A percentile compares a stretch with the other conserved stretches of the same genome.
Evolutionary conservation across 306 rosid species (phyloP).

Genomic region (Trifolium repens): DNA sequence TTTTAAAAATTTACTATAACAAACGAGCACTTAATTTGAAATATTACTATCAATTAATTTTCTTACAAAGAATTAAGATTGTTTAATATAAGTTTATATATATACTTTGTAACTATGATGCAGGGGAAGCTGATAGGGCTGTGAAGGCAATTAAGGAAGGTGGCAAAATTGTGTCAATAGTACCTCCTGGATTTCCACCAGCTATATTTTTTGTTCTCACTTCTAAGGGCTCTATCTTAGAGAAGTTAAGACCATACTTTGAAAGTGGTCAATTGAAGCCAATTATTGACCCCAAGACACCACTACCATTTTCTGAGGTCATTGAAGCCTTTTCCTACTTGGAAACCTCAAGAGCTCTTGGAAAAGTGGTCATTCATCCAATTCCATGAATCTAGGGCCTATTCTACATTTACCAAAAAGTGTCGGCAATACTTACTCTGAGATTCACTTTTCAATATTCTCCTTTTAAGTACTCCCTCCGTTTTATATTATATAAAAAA

Average conservation of each 20-base stretch:
- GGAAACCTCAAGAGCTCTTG: constrained; percentile 61
- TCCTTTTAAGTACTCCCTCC: too few species aligned
- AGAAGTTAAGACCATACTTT: constrained; percentile 64
- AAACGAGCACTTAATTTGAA: too few species aligned
- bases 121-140: constrained; percentile 61
- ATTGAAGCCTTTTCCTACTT: constrained; percentile 61
- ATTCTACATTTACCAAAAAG: too few species aligned
- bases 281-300: constrained; percentile 64
- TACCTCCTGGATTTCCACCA: constrained; percentile 44
- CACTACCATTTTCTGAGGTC: constrained; percentile 64
- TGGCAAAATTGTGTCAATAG: constrained; percentile 64
- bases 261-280: constrained; percentile 81
- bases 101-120: background rate
- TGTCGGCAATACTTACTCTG: too few species aligned
- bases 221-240: constrained; percentile 55
- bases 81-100: background rate
- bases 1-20: too few species aligned
- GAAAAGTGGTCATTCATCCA: constrained; percentile 67
- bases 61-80: too few species aligned
- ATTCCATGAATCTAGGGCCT: constrained; percentile 45
- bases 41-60: too few species aligned
- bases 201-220: constrained; percentile 45
- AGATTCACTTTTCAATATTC: too few species aligned
- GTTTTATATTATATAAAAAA: too few species aligned
- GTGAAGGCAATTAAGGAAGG: constrained; percentile 69